These are phyloP conservation scores for Miamiensis avidus DNA, from an alignment of 169 alveolate genomes.

Conservation along the genomic window DNA sequence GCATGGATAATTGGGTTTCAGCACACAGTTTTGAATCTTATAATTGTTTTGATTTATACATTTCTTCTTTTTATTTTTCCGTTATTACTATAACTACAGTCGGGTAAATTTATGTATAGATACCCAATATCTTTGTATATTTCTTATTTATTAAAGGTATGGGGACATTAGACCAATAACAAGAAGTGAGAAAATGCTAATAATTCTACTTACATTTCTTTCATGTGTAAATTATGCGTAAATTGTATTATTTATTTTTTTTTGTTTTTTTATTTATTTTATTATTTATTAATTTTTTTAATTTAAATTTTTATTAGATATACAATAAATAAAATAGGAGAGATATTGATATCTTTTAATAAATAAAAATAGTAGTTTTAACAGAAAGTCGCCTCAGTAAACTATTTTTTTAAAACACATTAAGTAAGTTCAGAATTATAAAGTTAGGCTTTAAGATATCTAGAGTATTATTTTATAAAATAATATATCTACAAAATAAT, in stretches of 20 bases:
- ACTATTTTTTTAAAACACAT: not conserved
- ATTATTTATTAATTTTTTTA: too few relatives aligned
- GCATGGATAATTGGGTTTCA: not conserved
- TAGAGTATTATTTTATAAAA: not conserved
- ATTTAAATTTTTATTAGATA: not conserved
- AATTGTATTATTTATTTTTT: too few relatives aligned
- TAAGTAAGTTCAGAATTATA: not conserved
- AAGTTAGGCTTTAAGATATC: not conserved
- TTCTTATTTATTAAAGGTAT: not conserved
- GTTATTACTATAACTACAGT: not conserved
- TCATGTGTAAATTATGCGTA: not conserved
- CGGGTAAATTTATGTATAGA: not conserved
- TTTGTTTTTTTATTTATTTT: too few relatives aligned
- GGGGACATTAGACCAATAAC: not conserved
- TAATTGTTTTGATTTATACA: not conserved
- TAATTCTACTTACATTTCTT: too few relatives aligned
- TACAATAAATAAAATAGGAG: not conserved
- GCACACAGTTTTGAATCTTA: not conserved
- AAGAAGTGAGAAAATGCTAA: not conserved
- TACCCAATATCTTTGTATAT: too few relatives aligned
- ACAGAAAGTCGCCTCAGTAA: not conserved
- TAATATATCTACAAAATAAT: too few relatives aligned
- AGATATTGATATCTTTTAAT: not conserved
- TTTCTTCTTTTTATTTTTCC: not conserved
- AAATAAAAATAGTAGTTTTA: too few relatives aligned